These are phyloP conservation scores for Fusarium nodosum DNA, from an alignment of 2,329 filamentous ascomycete species.

Conservation along the genomic window DNA sequence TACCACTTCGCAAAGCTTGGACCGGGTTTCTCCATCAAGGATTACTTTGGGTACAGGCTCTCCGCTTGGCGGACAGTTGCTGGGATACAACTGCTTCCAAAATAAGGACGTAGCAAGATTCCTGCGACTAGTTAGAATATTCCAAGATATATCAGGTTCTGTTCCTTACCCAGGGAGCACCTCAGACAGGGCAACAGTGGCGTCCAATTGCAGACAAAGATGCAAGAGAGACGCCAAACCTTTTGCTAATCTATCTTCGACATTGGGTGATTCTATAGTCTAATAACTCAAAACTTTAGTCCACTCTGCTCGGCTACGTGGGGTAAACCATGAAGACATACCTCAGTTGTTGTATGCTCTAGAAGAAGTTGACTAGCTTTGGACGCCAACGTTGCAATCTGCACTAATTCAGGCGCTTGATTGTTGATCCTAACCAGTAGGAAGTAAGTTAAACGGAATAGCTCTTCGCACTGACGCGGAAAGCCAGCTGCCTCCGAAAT, in stretches of 20 bases:
- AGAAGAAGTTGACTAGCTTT: slow-evolving; percentile 55
- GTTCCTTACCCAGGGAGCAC: slow-evolving; percentile 48
- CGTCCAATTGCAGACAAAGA: slow-evolving; percentile 51
- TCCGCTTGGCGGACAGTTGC: slow-evolving; percentile 52
- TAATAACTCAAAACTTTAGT: slow-evolving; percentile 27
- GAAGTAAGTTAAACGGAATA: slow-evolving; percentile 59
- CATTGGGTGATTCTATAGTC: slow-evolving; percentile 48
- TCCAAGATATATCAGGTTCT: neutral
- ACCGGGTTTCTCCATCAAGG: slow-evolving; percentile 68
- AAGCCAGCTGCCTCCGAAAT: slow-evolving; percentile 52
- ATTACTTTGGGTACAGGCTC: slow-evolving; percentile 57
- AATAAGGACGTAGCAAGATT: slow-evolving; percentile 63
- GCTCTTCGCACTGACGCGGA: slow-evolving; percentile 59
- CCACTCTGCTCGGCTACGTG: neutral
- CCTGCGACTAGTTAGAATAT: slow-evolving; percentile 37
- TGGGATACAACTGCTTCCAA: slow-evolving; percentile 75
- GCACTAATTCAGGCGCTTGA: slow-evolving; percentile 49
- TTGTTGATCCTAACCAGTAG: slow-evolving; percentile 57
- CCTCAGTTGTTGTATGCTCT: slow-evolving; percentile 59
- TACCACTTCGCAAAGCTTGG: slow-evolving; percentile 72
- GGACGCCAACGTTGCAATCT: slow-evolving; percentile 51
- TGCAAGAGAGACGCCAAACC: slow-evolving; percentile 52
- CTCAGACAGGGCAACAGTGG: slow-evolving; percentile 42
- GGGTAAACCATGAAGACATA: slow-evolving; percentile 26
- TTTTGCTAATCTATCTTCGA: slow-evolving; percentile 50